Evolutionary conservation across 257 asterid species (phyloP), one percentile per base, ranked within the genome.

Genomic region (Salvia rosmarinus): DNA sequence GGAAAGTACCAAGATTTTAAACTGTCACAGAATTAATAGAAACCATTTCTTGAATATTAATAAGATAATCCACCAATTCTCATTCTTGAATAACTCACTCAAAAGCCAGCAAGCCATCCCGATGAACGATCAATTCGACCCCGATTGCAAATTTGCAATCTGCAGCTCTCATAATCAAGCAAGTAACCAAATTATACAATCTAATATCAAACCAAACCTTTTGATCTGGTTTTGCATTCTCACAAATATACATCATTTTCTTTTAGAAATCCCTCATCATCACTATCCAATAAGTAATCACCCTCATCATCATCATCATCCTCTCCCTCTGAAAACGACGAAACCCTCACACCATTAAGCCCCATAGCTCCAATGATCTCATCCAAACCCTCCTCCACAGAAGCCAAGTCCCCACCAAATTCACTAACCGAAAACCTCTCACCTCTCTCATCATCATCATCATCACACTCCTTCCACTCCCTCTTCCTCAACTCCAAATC

Each of bases 241-340:
- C 66, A 77, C 39, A 73, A 74, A 66, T 60, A 74, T 35, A 60
- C 64, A 81, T 55, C 73, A 59, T 61, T 60, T 30, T 64, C 75
- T 60, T 78, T 85, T 50, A 50, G 44, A 25, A 74, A 67, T 57
- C 76, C 77, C 28, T 86, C 91, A 19, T 84, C 92, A 9, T 82
- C 90, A 68, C 86, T 80, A 59, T 85, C 86, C 67, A 73, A 70
- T 1, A 77, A 67, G 42, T 81, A 89, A 81, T 81, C 90, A 47
- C 60, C 82, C 11, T 79, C 81, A 23, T 66, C 86, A 9, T 81
- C 84, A 17, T 82, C 88, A 9, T 72, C 88, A 49, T 84, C 90
- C 65, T 89, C 96, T 47, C 92, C 92, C 80, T 90, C 98, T 5
- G 90, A 85, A 85, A 92, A 90, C 1, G 83, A 82, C 0, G 96